Evolutionary conservation across 163 green algal species (phyloP), one percentile per base, ranked within the genome.

Genomic region (Scenedesmus sp.): DNA sequence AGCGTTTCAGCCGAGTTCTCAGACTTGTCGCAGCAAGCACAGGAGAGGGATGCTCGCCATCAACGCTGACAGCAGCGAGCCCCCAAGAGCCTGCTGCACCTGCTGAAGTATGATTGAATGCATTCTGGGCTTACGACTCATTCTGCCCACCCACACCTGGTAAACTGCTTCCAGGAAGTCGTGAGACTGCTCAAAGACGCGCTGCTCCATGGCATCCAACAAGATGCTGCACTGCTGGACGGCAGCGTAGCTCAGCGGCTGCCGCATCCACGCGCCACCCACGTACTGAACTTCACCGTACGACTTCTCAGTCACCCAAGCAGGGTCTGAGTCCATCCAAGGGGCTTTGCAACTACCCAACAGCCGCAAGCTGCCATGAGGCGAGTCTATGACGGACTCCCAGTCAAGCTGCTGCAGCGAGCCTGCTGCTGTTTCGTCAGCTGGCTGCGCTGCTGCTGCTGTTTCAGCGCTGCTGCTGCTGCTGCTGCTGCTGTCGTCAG

Each of bases 341-440:
- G 89, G 83, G 4, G 89, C 83, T 53, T 92, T 92, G 83, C 83
- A 90, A 56, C 83, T 87, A 42, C 94, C 94, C 42, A 94, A 59
- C 22, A 96, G 65, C 22, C 94, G 89, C 43, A 96, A 81, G 86
- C 90, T 94, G 79, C 94, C 94, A 59, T 96, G 94, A n/a, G 94
- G 93, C 37, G 86, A 93, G 88, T 96, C 94, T 35, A 96, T 86
- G 40, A 95, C 78, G 13, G 91, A 89, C 87, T 95, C 91, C 94
- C 94, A 96, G 83, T 96, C 94, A 9, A 96, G 79, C 33, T 73
- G 16, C 43, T 16, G 13, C 56, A 86, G 53, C 4, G 3, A 37
- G 4, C 4, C 78, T 43, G 20, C 78, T 44, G 33, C 88, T 79
- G 24, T 80, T 70, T 80, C 79, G 49, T 24, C 80, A 59, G 33